phyloP scores from a whole-genome alignment of 371 early-diverging fungal species.

The Mortierella sp. region DNA sequence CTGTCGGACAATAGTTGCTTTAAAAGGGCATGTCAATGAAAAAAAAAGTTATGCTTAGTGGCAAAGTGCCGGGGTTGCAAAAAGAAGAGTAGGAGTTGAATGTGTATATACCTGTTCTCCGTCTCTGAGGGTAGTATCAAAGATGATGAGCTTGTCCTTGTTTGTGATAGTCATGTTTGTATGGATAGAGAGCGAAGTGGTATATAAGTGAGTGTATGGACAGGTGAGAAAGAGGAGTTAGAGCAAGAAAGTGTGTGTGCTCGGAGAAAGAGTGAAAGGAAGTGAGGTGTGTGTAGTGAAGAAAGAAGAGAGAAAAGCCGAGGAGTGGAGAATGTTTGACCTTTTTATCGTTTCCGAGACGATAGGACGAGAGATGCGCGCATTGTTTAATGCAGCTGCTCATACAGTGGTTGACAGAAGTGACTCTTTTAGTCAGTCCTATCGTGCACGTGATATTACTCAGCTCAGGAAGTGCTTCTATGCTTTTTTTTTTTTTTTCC shows the following conservation, averaged over 20 bases:
- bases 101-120: conserved; percentile 87
- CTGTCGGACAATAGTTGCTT: conserved; percentile 26
- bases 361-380: neutral
- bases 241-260: neutral
- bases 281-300: neutral
- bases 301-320: neutral
- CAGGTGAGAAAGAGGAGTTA: neutral
- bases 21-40: neutral
- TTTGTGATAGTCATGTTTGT: conserved; percentile 35
- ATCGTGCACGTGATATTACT: conserved; percentile 6
- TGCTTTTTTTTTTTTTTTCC: neutral
- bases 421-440: neutral
- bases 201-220: conserved; percentile 16
- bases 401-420: neutral
- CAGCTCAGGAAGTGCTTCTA: neutral
- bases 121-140: conserved; percentile 96
- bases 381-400: neutral
- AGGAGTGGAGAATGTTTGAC: neutral
- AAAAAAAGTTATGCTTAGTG: neutral
- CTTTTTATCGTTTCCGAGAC: conserved; percentile 5
- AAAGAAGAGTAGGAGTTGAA: neutral
- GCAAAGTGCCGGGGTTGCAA: neutral
- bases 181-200: conserved; percentile 13
- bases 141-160: conserved; percentile 90
- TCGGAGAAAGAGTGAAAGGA: neutral